Percentiles rank a stretch among this genome's conserved stretches.
phyloP scores from a whole-genome alignment of 345 rosid genomes.

The Lagerstroemia speciosa region DNA sequence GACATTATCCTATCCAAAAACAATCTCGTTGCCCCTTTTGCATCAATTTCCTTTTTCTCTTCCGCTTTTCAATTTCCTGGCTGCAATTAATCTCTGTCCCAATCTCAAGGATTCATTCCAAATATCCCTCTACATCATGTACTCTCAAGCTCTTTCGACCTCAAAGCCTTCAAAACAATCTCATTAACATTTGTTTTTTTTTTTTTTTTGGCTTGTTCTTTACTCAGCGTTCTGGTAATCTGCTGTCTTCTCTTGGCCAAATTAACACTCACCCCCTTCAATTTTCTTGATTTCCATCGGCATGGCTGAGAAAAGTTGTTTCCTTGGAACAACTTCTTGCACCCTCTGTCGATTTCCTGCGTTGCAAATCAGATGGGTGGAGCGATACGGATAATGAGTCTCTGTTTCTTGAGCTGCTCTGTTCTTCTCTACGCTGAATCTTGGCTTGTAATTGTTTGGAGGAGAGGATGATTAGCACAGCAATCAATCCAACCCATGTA shows the following conservation, averaged over 20 bases:
- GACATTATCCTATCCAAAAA: conserved; percentile 36
- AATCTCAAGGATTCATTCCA: conserved; percentile 2
- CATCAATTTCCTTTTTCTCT: conserved; percentile 7
- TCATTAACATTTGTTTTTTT: not conserved
- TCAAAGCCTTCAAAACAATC: not conserved
- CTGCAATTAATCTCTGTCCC: conserved; percentile 15
- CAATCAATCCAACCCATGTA: conserved; percentile 21
- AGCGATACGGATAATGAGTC: not conserved
- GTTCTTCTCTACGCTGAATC: not conserved
- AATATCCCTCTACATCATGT: not conserved
- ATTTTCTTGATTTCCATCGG: no score
- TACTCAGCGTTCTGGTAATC: no score
- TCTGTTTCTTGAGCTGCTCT: not conserved
- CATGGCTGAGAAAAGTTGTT: not conserved
- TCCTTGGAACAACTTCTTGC: not conserved
- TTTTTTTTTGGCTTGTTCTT: not conserved
- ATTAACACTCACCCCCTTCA: not conserved
- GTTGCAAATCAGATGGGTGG: not conserved
- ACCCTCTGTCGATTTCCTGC: not conserved
- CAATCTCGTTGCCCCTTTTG: conserved; percentile 19
- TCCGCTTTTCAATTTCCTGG: conserved; percentile 13
- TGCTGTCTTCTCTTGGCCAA: not conserved
- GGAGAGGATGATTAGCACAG: conserved; percentile 29
- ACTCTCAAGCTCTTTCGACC: not conserved
- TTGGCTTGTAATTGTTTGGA: conserved; percentile 18